Percentiles rank a stretch among this genome's conserved stretches.
These are phyloP conservation scores for Boechera divaricarpa DNA, from an alignment of 345 rosid genomes.

Conservation along the genomic window DNA sequence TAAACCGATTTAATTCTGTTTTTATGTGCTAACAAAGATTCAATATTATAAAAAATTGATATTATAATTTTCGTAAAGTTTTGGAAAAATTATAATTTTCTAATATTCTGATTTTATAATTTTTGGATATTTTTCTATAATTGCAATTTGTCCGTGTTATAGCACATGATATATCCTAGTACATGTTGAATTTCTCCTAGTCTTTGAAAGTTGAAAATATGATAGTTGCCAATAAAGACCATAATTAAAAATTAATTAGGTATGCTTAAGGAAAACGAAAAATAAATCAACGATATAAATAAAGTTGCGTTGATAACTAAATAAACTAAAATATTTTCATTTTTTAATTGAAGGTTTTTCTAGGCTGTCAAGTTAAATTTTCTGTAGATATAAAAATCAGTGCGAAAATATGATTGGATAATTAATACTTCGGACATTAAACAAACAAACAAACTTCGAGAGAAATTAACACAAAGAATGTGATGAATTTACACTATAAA, in stretches of 20 bases:
- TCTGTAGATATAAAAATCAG: neutral
- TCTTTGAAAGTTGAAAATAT: neutral
- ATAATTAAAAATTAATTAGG: neutral
- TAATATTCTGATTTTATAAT: too few species aligned
- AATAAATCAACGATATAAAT: neutral
- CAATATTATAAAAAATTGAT: too few species aligned
- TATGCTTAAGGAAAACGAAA: neutral
- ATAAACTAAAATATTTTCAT: neutral
- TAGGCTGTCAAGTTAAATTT: neutral
- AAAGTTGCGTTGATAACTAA: neutral
- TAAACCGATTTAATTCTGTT: too few species aligned
- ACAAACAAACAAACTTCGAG: neutral
- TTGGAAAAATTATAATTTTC: too few species aligned
- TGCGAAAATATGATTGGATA: neutral
- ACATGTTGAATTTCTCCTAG: neutral
- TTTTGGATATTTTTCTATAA: too few species aligned
- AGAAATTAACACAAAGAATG: constrained; percentile 1
- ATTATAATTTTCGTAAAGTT: too few species aligned
- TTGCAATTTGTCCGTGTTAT: too few species aligned
- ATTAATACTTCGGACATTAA: neutral
- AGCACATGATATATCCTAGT: too few species aligned
- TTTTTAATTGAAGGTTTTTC: neutral
- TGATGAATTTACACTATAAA: constrained; percentile 38
- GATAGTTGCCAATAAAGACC: constrained; percentile 37
- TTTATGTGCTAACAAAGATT: too few species aligned